Evolutionary conservation across 2,329 filamentous ascomycete genomes (phyloP), one percentile per base, ranked within the genome.

Genomic region (Coniosporium tulheliwenetii): DNA sequence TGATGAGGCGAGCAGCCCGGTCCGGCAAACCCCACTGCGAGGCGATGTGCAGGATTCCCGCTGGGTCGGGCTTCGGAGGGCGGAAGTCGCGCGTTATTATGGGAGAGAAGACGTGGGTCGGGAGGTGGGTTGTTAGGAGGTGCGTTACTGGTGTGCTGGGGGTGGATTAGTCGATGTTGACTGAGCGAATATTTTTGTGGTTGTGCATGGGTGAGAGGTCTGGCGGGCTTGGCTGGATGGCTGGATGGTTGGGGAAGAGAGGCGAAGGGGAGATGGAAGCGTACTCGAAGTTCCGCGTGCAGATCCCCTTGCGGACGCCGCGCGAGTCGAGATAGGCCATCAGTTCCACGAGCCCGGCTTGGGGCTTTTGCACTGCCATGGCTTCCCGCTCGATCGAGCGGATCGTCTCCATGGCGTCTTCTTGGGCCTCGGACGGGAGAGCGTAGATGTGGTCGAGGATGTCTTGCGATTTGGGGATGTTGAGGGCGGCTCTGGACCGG

Each of bases 221-320:
- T 26, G 19, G 19, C 14, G 3, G 32, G 8, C 32, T 4, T 8
- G 32, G 32, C 8, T 4, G 36, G 10, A 5, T 5, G 15, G 36
- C 14, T 4, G 10, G 36, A 15, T 3, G 15, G 5, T 4, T 3
- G 10, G 36, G 15, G 37, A 35, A 19, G 32, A 31, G 36, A 35
- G 29, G 30, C 14, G 32, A 5, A 8, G 8, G 8, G 13, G 33
- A 38, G 36, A 19, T 36, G 42, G 19, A 43, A 37, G n/a, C 63
- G 37, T 58, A 71, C 66, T 89, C 84, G 54, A 95, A 96, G 65
- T 98, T 96, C 54, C 91, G 74, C 2, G 91, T 96, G 63, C 87
- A 95, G 47, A 96, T 86, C 12, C 75, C 89, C 60, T 93, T 91
- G 49, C 67, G 75, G 30, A 95, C 58, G 5, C 63, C 59, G 26